phyloP scores from a whole-genome alignment of 192 early-diverging fungal species.

The Entomortierella lignicola region DNA sequence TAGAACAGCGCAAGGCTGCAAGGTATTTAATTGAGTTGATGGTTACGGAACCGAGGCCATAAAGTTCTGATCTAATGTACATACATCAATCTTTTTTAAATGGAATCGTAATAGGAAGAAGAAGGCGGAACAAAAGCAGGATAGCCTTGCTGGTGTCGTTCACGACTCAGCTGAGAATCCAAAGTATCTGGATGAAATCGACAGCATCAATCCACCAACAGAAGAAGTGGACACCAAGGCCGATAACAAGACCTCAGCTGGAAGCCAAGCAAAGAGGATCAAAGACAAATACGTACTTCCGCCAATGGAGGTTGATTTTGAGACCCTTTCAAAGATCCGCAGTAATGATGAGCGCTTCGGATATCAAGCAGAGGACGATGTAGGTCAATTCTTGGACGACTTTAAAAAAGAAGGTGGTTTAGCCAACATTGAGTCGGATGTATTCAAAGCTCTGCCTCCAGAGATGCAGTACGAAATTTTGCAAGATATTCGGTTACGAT shows the following conservation, averaged over 20 bases:
- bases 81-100: too few species aligned
- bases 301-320: slow-evolving; percentile 53
- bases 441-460: slow-evolving; percentile 77
- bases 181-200: slow-evolving; percentile 11
- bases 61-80: background rate
- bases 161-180: slow-evolving; percentile 33
- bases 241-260: background rate
- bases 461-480: slow-evolving; percentile 96
- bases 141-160: slow-evolving; percentile 13
- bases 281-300: slow-evolving; percentile 71
- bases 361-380: slow-evolving; percentile 30
- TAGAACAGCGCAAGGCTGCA: slow-evolving; percentile 58
- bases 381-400: slow-evolving; percentile 18
- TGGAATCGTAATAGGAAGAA: slow-evolving; percentile 22
- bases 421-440: slow-evolving; percentile 83
- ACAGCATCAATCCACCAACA: background rate
- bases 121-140: slow-evolving; percentile 52
- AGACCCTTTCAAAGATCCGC: slow-evolving; percentile 45
- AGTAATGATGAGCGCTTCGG: slow-evolving; percentile 50
- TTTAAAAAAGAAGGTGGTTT: slow-evolving; percentile 55
- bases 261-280: slow-evolving; percentile 43
- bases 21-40: slow-evolving; percentile 48
- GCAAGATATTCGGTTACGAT: slow-evolving; percentile 84
- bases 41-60: too few species aligned
- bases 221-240: background rate